Evolutionary conservation across 2,329 filamentous ascomycete species (phyloP).

Genomic region (Cryphonectria japonica): DNA sequence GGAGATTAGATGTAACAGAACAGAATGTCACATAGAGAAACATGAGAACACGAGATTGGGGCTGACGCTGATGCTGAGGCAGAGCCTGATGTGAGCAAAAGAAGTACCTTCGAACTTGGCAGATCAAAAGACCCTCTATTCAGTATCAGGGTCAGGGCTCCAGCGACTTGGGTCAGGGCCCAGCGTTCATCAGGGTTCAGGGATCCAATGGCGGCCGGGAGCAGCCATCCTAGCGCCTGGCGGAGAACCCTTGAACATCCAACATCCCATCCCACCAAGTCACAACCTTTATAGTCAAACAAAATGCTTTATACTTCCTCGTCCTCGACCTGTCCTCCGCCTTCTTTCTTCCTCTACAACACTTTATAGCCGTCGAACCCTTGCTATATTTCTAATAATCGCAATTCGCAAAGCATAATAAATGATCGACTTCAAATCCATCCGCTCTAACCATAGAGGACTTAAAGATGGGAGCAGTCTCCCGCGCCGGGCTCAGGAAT

Average conservation of each 20-base stretch:
- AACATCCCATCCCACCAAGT: neutral
- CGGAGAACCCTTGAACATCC: neutral
- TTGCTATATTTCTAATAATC: neutral
- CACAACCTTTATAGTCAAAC: neutral
- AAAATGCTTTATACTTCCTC: neutral
- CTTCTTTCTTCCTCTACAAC: neutral
- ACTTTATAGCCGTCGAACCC: neutral
- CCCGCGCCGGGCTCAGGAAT: constrained; percentile 25
- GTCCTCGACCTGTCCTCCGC: neutral
- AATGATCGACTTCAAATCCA: too few relatives aligned
- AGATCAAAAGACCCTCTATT: neutral
- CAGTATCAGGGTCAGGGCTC: neutral
- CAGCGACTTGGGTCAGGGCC: too few relatives aligned
- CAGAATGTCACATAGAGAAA: neutral
- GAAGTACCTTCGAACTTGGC: neutral
- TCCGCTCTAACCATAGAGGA: too few relatives aligned
- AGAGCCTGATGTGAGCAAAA: neutral
- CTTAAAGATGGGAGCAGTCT: neutral
- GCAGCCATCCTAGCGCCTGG: neutral
- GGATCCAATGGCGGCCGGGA: neutral
- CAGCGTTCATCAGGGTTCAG: neutral
- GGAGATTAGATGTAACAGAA: neutral
- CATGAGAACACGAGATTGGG: neutral
- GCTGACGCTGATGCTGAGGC: too few relatives aligned
- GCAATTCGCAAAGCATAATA: neutral